These are phyloP conservation scores for Furcasterigmium sp. DNA, from an alignment of 2,329 filamentous ascomycete species.

Conservation along the genomic window DNA sequence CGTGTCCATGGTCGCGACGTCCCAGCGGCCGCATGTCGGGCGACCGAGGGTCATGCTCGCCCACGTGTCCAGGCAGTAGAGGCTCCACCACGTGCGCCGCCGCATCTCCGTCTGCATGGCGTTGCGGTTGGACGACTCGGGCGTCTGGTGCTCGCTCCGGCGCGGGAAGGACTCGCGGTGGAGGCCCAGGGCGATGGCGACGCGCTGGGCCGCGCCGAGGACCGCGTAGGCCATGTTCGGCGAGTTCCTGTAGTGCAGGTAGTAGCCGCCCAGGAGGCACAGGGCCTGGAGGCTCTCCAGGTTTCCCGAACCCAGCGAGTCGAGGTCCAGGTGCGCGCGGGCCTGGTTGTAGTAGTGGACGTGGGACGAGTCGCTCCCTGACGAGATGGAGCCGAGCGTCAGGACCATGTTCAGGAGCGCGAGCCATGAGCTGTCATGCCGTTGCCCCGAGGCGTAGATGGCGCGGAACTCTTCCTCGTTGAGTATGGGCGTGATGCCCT, in stretches of 20 bases:
- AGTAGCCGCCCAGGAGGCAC: constrained; percentile 14
- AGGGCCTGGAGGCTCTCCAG: constrained; percentile 15
- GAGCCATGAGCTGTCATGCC: constrained; percentile 54
- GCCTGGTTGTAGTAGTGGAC: constrained; percentile 52
- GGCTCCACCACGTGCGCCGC: constrained; percentile 35
- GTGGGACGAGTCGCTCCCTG: constrained; percentile 49
- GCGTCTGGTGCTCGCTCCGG: not conserved
- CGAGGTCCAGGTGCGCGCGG: constrained; percentile 46
- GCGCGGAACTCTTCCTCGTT: constrained; percentile 50
- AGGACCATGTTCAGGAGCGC: constrained; percentile 59
- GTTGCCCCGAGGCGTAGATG: constrained; percentile 26
- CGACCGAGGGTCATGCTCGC: constrained; percentile 34
- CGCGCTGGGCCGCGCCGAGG: constrained; percentile 12
- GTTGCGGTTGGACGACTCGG: not conserved
- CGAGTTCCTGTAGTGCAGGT: constrained; percentile 16
- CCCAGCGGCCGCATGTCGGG: constrained; percentile 24
- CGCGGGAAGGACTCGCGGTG: constrained; percentile 9
- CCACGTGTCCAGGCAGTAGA: constrained; percentile 37
- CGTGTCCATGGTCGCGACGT: constrained; percentile 23
- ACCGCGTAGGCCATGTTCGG: constrained; percentile 17
- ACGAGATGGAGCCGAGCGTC: constrained; percentile 55
- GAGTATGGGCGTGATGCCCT: constrained; percentile 54
- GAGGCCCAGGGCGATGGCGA: constrained; percentile 14
- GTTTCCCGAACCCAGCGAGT: constrained; percentile 43
- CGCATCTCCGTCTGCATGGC: constrained; percentile 21